Evolutionary conservation across 805 yeast species (phyloP).

Genomic region (Metschnikowia drakensbergensis): DNA sequence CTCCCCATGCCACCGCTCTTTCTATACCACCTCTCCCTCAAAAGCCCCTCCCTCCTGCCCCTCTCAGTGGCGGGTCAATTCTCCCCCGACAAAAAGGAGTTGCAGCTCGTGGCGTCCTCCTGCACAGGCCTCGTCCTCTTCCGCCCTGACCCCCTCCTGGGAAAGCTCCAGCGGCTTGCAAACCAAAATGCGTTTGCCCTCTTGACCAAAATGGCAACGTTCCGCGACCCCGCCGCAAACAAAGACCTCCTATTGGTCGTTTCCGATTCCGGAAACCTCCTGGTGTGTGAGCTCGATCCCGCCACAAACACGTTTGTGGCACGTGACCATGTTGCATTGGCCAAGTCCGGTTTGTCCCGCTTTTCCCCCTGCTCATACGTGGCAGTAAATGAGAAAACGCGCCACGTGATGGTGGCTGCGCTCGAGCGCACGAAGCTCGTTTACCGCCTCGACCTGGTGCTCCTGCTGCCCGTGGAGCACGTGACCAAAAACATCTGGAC

Average conservation of each 20-base stretch:
- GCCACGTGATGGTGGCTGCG: conserved; percentile 69
- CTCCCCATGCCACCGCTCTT: conserved; percentile 25
- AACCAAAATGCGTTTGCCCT: conserved; percentile 54
- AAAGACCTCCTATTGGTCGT: conserved; percentile 62
- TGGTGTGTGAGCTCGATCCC: conserved; percentile 46
- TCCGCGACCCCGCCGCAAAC: conserved; percentile 51
- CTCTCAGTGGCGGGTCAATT: conserved; percentile 68
- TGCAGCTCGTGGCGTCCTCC: conserved; percentile 60
- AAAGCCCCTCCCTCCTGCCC: conserved; percentile 51
- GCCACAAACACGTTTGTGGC: conserved; percentile 43
- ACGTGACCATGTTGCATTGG: conserved; percentile 58
- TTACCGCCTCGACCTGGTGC: conserved; percentile 47
- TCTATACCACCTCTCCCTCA: conserved; percentile 71
- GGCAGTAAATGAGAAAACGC: conserved; percentile 63
- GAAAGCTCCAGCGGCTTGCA: conserved; percentile 44
- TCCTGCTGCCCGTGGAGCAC: conserved; percentile 69
- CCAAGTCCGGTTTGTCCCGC: conserved; percentile 72
- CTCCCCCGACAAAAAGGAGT: conserved; percentile 47
- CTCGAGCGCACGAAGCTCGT: conserved; percentile 72
- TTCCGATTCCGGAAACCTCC: conserved; percentile 75
- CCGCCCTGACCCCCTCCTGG: conserved; percentile 51
- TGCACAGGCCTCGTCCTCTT: conserved; percentile 53
- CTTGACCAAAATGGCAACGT: conserved; percentile 48
- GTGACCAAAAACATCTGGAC: conserved; percentile 49
- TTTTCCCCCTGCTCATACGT: conserved; percentile 71